phyloP scores from a whole-genome alignment of 768 basidiomycete genomes.

The Fistulinella prunicolor region DNA sequence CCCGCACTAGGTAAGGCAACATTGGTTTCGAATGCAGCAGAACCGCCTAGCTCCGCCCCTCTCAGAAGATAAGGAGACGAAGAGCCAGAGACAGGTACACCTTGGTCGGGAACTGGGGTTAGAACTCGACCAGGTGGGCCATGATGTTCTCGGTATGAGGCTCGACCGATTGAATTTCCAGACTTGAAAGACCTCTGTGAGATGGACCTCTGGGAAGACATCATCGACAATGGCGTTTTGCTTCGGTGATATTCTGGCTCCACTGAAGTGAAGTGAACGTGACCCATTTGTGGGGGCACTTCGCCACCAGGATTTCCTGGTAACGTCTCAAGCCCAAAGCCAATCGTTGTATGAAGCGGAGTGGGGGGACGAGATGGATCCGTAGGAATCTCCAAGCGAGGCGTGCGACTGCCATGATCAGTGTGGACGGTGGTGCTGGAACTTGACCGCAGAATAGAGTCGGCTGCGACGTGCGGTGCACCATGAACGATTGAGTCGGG shows the following conservation, averaged over 20 bases:
- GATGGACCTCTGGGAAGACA: conserved; percentile 13
- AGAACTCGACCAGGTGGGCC: conserved; percentile 14
- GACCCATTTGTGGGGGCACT: background rate
- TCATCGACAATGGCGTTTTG: background rate
- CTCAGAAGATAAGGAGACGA: background rate
- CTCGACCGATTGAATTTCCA: conserved; percentile 16
- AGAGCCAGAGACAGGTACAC: background rate
- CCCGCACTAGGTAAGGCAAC: conserved; percentile 6
- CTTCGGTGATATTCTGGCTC: background rate
- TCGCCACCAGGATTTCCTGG: background rate
- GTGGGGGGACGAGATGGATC: background rate
- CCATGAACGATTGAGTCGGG: conserved; percentile 4
- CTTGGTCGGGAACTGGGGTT: conserved; percentile 3
- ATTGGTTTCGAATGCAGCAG: background rate
- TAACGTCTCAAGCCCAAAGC: background rate
- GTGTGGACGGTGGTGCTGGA: background rate
- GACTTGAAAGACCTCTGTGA: conserved; percentile 15
- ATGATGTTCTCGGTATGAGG: conserved; percentile 19
- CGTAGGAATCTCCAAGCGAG: background rate
- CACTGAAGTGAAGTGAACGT: background rate
- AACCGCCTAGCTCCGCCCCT: background rate
- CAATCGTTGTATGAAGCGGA: background rate
- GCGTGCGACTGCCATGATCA: background rate
- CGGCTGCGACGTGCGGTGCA: background rate
- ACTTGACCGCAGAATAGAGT: conserved; percentile 1